Evolutionary conservation across 108 stramenopile species (phyloP).

Genomic region (Nitzschia inconspicua): DNA sequence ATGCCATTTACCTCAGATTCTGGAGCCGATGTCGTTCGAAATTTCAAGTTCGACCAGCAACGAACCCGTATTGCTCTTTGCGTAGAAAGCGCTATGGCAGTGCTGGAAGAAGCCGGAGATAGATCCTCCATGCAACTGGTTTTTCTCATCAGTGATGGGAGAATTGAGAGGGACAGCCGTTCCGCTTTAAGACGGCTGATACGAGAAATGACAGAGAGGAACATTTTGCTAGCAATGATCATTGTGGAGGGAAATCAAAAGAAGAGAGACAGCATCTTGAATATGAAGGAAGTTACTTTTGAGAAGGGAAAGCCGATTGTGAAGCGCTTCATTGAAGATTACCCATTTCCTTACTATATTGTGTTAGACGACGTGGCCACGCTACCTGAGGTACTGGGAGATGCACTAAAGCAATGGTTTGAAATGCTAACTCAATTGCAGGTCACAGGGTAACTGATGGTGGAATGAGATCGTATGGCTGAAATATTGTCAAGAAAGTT

Average conservation of each 20-base stretch:
- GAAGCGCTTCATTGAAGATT: conserved; percentile 95
- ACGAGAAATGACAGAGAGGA: conserved; percentile 87
- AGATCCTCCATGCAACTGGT: conserved; percentile 84
- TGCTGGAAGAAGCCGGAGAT: conserved; percentile 58
- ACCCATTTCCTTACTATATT: conserved; percentile 98
- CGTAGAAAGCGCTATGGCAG: conserved; percentile 79
- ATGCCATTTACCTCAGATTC: conserved; percentile 87
- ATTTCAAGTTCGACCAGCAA: conserved; percentile 87
- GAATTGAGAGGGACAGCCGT: conserved; percentile 91
- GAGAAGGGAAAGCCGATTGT: conserved; percentile 88
- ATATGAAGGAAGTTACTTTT: conserved; percentile 93
- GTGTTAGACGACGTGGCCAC: conserved; percentile 82
- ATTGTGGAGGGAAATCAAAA: conserved; percentile 80
- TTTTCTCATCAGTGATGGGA: conserved; percentile 94
- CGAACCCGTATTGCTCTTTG: conserved; percentile 88
- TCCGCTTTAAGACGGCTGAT: conserved; percentile 76
- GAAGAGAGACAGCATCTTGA: conserved; percentile 88
- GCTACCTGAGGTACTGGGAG: conserved; percentile 95
- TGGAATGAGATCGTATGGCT: not conserved
- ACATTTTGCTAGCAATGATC: conserved; percentile 92
- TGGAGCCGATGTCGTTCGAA: conserved; percentile 73
- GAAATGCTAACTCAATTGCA: conserved; percentile 85
- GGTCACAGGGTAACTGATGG: not conserved
- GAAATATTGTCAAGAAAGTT: no score
- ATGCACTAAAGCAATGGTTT: conserved; percentile 97